Percentiles rank a stretch among this genome's conserved stretches.
Conservation (phyloP, 2,329 filamentous ascomycete species). For the Verticillium nonalfalfae region DNA sequence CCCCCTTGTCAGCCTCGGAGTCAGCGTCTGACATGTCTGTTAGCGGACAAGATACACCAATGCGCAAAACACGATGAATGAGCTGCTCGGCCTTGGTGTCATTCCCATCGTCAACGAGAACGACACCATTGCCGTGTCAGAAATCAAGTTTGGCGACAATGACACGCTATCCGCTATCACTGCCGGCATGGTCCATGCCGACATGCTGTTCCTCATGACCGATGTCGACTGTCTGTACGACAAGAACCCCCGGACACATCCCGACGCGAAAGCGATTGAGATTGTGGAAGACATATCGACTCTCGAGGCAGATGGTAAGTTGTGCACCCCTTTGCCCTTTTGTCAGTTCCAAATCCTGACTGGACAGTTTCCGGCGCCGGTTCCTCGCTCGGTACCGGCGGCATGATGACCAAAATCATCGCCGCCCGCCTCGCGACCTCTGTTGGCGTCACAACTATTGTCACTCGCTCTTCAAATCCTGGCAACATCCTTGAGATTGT, state of each 20-base stretch:
- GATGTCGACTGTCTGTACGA: slow-evolving; percentile 97
- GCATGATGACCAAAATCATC: slow-evolving; percentile 96
- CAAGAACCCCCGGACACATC: slow-evolving; percentile 81
- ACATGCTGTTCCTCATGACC: slow-evolving; percentile 97
- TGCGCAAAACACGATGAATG: slow-evolving; percentile 89
- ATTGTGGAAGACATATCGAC: slow-evolving; percentile 84
- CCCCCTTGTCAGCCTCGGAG: not conserved
- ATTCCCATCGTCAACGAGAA: slow-evolving; percentile 99
- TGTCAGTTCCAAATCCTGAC: not conserved
- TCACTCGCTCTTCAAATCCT: slow-evolving; percentile 88
- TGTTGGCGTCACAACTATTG: slow-evolving; percentile 91
- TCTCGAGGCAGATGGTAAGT: slow-evolving; percentile 70
- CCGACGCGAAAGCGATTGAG: slow-evolving; percentile 83
- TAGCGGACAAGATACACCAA: slow-evolving; percentile 90
- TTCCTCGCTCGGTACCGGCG: slow-evolving; percentile 84
- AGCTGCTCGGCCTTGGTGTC: slow-evolving; percentile 88
- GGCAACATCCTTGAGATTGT: slow-evolving; percentile 89
- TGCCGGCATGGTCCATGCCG: slow-evolving; percentile 93
- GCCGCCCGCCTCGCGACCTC: slow-evolving; percentile 88
- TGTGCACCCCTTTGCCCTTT: not conserved
- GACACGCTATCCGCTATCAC: slow-evolving; percentile 96
- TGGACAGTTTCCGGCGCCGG: slow-evolving; percentile 74
- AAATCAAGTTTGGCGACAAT: slow-evolving; percentile 99
- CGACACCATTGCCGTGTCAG: slow-evolving; percentile 90
- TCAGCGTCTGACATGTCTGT: slow-evolving; percentile 9